A percentile compares a stretch with the other conserved stretches of the same genome.
Conservation (phyloP, 2,329 filamentous ascomycete genomes). For the Penicillium freii region DNA sequence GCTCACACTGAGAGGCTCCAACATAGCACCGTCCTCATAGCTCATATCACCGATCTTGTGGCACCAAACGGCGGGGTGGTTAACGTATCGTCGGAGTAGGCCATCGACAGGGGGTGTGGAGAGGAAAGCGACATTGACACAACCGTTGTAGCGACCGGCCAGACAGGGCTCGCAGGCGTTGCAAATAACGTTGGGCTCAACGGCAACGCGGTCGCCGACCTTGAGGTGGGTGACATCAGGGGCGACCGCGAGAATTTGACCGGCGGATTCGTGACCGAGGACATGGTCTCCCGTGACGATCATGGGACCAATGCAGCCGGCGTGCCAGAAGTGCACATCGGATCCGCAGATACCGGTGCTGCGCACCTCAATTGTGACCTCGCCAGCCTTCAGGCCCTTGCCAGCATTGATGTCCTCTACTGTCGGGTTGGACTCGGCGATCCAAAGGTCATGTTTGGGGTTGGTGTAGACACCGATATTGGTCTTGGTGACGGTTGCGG, state of each 20-base stretch:
- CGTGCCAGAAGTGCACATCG: slow-evolving; percentile 97
- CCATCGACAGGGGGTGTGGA: slow-evolving; percentile 88
- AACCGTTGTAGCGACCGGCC: slow-evolving; percentile 93
- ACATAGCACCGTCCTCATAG: slow-evolving; percentile 83
- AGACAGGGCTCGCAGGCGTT: slow-evolving; percentile 85
- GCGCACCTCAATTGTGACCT: slow-evolving; percentile 85
- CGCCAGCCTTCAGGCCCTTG: slow-evolving; percentile 68
- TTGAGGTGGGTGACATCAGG: slow-evolving; percentile 74
- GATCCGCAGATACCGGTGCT: slow-evolving; percentile 97
- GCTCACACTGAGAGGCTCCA: slow-evolving; percentile 87
- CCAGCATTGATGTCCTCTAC: slow-evolving; percentile 70
- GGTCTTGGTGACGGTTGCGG: slow-evolving; percentile 59
- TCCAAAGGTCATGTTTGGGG: slow-evolving; percentile 86
- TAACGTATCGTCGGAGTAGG: slow-evolving; percentile 86
- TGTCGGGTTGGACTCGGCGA: slow-evolving; percentile 72
- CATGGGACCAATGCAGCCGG: slow-evolving; percentile 94
- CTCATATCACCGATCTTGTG: slow-evolving; percentile 93
- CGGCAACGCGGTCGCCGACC: slow-evolving; percentile 83
- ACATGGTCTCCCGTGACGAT: slow-evolving; percentile 86
- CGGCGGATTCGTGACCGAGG: slow-evolving; percentile 88
- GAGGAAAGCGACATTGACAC: slow-evolving; percentile 79
- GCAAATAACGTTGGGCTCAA: slow-evolving; percentile 94
- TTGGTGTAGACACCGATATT: slow-evolving; percentile 98
- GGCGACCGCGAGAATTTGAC: slow-evolving; percentile 67
- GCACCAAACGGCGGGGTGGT: slow-evolving; percentile 91